Percentiles rank a stretch among this genome's conserved stretches.
These are phyloP conservation scores for Corylus americana DNA, from an alignment of 306 rosid species.

Conservation along the genomic window DNA sequence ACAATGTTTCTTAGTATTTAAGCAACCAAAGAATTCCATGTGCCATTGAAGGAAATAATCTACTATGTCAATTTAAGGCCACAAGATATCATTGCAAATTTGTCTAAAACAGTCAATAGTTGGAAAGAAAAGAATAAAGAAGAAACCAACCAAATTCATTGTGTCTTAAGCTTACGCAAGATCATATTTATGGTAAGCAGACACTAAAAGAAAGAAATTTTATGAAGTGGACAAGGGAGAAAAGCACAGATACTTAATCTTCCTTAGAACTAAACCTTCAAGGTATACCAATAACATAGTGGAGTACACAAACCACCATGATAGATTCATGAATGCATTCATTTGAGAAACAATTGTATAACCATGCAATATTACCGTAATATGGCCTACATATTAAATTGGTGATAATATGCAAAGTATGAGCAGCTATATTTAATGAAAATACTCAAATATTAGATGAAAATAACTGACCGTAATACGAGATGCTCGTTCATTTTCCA, in stretches of 20 bases:
- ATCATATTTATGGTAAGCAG: neutral
- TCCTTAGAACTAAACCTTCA: neutral
- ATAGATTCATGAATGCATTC: neutral
- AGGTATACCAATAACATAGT: neutral
- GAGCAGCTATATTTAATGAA: neutral
- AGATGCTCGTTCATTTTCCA: slow-evolving; percentile 74
- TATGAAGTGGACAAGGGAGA: neutral
- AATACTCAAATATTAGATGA: slow-evolving; percentile 9
- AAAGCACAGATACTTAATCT: neutral
- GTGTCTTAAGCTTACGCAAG: neutral
- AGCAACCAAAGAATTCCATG: neutral
- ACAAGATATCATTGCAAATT: neutral
- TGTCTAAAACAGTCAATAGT: neutral
- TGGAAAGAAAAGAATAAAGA: neutral
- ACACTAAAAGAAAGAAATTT: neutral
- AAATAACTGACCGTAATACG: slow-evolving; percentile 67
- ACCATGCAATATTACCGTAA: neutral
- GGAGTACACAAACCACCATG: neutral
- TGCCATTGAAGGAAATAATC: neutral
- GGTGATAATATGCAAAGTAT: neutral
- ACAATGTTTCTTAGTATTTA: neutral
- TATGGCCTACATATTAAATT: neutral
- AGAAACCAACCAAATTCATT: neutral
- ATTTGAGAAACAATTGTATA: neutral
- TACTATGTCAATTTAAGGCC: too few relatives aligned